Evolutionary conservation across 2,329 filamentous ascomycete species (phyloP).

Genomic region (Fusarium subtropicale): DNA sequence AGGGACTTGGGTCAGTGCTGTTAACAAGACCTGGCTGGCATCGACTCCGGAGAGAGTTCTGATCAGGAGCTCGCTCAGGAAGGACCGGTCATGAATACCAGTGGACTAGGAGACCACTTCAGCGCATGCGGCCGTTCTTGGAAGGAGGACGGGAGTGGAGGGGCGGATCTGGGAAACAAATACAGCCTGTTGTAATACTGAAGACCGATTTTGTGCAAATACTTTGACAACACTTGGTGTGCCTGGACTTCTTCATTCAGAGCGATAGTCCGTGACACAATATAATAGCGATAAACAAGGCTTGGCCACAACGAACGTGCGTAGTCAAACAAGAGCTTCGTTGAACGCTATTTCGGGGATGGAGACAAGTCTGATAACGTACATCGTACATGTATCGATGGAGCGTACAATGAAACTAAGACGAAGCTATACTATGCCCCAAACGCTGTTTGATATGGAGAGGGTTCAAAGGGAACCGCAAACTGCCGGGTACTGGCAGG

Average conservation of each 20-base stretch:
- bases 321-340: slow-evolving; percentile 36
- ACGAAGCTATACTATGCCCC: slow-evolving; percentile 47
- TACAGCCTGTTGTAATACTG: slow-evolving; percentile 43
- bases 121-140: slow-evolving; percentile 61
- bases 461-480: slow-evolving; percentile 42
- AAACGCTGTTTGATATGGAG: slow-evolving; percentile 41
- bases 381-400: slow-evolving; percentile 34
- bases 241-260: slow-evolving; percentile 36
- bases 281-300: slow-evolving; percentile 11
- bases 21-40: slow-evolving; percentile 46
- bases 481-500: slow-evolving; percentile 47
- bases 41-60: slow-evolving; percentile 49
- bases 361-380: slow-evolving; percentile 42
- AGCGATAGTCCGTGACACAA: slow-evolving; percentile 33
- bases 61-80: slow-evolving; percentile 40
- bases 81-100: slow-evolving; percentile 43
- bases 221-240: slow-evolving; percentile 38
- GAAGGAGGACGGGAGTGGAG: slow-evolving; percentile 58
- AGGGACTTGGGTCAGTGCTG: slow-evolving; percentile 50
- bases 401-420: slow-evolving; percentile 42
- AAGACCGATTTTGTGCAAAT: slow-evolving; percentile 42
- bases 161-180: slow-evolving; percentile 46
- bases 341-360: slow-evolving; percentile 38
- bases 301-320: slow-evolving; percentile 25
- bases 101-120: slow-evolving; percentile 47